A percentile compares a stretch with the other conserved stretches of the same genome.
Evolutionary conservation across 441 rosid genomes (phyloP).

Genomic region (Pelargonium myrrhifolium): DNA sequence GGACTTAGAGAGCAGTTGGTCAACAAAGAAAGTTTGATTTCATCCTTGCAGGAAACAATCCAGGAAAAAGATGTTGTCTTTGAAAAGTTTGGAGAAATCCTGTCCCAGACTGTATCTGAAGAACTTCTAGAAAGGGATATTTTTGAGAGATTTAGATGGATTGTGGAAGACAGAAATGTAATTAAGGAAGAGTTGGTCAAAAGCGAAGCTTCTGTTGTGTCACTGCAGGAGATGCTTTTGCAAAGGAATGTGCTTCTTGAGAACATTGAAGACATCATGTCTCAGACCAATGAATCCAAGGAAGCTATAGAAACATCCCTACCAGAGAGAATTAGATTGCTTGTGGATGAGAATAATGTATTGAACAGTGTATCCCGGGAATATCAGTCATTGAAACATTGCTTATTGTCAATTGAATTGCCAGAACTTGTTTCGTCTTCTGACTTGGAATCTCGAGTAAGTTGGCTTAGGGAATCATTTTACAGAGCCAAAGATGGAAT

Average conservation of each 20-base stretch:
- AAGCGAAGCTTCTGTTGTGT: slow-evolving; percentile 2
- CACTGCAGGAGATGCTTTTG: slow-evolving; percentile 8
- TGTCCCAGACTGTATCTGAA: slow-evolving; percentile 4
- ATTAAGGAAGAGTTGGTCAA: slow-evolving; percentile 4
- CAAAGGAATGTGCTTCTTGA: slow-evolving; percentile 5
- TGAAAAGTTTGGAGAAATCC: neutral
- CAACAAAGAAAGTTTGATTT: slow-evolving; percentile 1
- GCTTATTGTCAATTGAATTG: slow-evolving; percentile 45
- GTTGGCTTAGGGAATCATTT: slow-evolving; percentile 65
- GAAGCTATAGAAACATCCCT: neutral
- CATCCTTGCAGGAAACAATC: slow-evolving; percentile 1
- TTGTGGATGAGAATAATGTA: slow-evolving; percentile 55
- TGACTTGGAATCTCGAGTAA: slow-evolving; percentile 52
- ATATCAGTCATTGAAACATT: slow-evolving; percentile 50
- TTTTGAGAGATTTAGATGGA: slow-evolving; percentile 5
- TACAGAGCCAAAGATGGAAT: slow-evolving; percentile 44
- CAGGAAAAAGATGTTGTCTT: slow-evolving; percentile 3
- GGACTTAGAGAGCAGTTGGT: slow-evolving; percentile 3
- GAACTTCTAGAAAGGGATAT: slow-evolving; percentile 4
- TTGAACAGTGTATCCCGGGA: slow-evolving; percentile 41
- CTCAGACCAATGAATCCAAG: slow-evolving; percentile 3
- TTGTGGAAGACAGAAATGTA: neutral
- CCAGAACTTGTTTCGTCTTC: slow-evolving; percentile 47
- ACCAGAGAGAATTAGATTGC: slow-evolving; percentile 49
- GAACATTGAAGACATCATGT: slow-evolving; percentile 3